Evolutionary conservation across 2,329 filamentous ascomycete species (phyloP), one percentile per base, ranked within the genome.

Genomic region (Simplicillium aogashimaense): DNA sequence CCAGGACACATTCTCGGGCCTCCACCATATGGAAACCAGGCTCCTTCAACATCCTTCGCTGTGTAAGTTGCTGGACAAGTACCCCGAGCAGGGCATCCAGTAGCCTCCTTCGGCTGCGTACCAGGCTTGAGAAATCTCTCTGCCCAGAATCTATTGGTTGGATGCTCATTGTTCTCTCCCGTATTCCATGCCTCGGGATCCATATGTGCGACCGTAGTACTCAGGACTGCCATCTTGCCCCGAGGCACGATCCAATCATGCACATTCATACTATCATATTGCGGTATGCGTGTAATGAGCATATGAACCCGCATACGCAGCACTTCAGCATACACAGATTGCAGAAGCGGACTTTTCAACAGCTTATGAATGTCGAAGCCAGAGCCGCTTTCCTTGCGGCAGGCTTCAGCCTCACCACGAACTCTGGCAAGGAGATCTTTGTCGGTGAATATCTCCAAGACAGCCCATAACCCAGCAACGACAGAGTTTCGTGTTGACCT

Each of bases 21-120:
- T 3, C 58, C 58, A 0, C 61, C 60, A 18, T 53, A 64, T 1
- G 59, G 59, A 3, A 61, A 52, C 46, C 52, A 64, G 1, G 52
- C 53, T 0, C 55, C 57, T 7, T 50, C 50, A 1, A 54, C 53
- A 2, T 51, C 48, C 1, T 57, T 50, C 0, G 29, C 34, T 13
- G 14, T 17, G 38, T 37, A 2, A 42, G 35, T n/a, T 5, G 6
- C 30, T n/a, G n/a, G n/a, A n/a, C n/a, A n/a, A n/a, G n/a, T n/a
- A n/a, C n/a, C n/a, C n/a, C n/a, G n/a, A n/a, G n/a, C n/a, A n/a
- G n/a, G n/a, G n/a, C n/a, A n/a, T n/a, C n/a, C n/a, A n/a, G 30
- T 15, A 12, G 30, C 46, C 17, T 55, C 42, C 11, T 49, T 40
- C 3, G 45, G 40, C 5, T 46, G 45, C 9, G 42, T 30, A 7